Evolutionary conservation across 2,329 filamentous ascomycete genomes (phyloP), one percentile per base, ranked within the genome.

Genomic region (Aureobasidium vineae): DNA sequence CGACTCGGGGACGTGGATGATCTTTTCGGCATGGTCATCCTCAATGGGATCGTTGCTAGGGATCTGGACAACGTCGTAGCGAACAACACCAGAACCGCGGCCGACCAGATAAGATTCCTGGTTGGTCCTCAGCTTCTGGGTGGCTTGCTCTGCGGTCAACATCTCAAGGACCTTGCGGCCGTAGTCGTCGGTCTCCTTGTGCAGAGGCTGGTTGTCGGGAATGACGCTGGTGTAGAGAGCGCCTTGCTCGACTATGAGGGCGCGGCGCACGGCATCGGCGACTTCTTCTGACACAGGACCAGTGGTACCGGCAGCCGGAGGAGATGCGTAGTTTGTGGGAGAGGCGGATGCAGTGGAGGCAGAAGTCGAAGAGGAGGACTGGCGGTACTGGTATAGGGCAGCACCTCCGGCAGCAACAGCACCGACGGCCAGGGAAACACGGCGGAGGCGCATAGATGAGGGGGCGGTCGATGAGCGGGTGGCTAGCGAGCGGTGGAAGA

Each of bases 41-140:
- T 99, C 95, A 67, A 99, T 99, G 0, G 95, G 95, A 72, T 96
- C 91, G 77, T 99, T 99, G 81, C 92, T 97, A 11, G 94, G 91
- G 68, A 98, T 85, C 78, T 99, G 95, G 28, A 95, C 92, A 10
- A 97, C 83, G 78, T 99, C 95, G 75, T 99, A 99, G 71, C 95
- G 88, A 69, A 97, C 88, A 45, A 99, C 94, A 43, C 95, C 95
- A 76, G 91, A 86, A 16, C 95, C 96, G 63, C 95, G 84, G 68
- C 92, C 92, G 47, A 99, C 91, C 11, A 92, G 82, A 78, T 93
- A 98, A 36, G 93, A 97, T 80, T 96, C 88, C 79, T 99, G 92
- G 74, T 91, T 91, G 76, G 90, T 88, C 71, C 95, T 86, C 73
- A 99, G 81, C 81, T 94, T 96, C 73, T 91, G 86, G 16, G 92